Base-by-base conservation (phyloP, 2,329 filamentous ascomycete genomes). In the Monosporascus sp. region DNA sequence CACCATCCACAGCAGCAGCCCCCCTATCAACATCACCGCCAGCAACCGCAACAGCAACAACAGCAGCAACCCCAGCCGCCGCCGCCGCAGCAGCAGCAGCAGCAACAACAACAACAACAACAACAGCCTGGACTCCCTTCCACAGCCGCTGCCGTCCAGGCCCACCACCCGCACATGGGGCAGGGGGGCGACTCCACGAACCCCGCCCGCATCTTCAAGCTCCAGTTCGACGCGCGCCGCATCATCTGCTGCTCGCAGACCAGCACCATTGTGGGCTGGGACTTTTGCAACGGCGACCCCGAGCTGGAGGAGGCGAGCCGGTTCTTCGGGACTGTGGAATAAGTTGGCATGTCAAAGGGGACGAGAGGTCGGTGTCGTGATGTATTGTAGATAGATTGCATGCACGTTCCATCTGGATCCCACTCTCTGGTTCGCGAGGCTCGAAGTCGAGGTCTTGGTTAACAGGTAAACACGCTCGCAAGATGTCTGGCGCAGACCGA, bases 221-320 rank as follows among this genome's bases (percentile, higher is more conserved):
- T 97, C 37, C 94, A 99, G 69, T 99, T 97, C 61, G 94, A 99
- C 67, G 89, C 91, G 1, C 82, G 91, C 22, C 85, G 92, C 62
- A 95, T 99, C 60, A 88, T 99, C 51, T 97, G 92, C 73, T 97
- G 93, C 68, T 94, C 89, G 58, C 92, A 97, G 69, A 90, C 94
- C 52, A 86, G 86, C 39, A 84, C 88, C 17, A 97, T 99, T 65
- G 90, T 97, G 0, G 94, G 92, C 0, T 99, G 94, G 94, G 94
- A 99, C 70, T 99, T 97, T 77, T 94, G 91, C 54, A 90, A 91
- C 60, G 87, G 84, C 5, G 92, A 99, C 59, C 72, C 81, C 52
- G 88, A 95, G 61, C 81, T 97, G 50, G 83, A 90, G 52, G 85
- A 89, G 65, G 89, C 87, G 6, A 83, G 84, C 58, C 80, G 82